Conservation (phyloP, 2,329 filamentous ascomycete genomes). For the Exserohilum rostratum region DNA sequence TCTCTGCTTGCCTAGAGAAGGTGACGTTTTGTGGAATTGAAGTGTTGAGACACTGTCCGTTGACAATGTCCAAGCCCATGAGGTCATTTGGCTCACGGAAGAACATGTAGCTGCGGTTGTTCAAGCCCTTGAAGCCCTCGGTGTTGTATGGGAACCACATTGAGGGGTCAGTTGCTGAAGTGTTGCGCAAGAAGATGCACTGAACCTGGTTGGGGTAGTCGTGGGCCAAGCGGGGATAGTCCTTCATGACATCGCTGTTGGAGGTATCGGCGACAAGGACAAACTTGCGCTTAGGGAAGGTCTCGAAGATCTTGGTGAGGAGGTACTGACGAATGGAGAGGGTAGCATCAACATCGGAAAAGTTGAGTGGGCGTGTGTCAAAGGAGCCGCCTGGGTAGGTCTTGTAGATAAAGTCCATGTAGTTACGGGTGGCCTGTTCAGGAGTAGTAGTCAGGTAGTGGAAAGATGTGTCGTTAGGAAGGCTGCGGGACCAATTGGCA, state of each 20-base stretch:
- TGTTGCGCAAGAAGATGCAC: constrained; percentile 80
- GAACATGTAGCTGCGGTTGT: constrained; percentile 77
- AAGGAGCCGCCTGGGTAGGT: constrained; percentile 79
- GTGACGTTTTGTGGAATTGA: constrained; percentile 73
- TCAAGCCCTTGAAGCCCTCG: constrained; percentile 69
- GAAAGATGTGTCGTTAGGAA: constrained; percentile 71
- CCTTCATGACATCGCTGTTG: constrained; percentile 77
- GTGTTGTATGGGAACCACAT: constrained; percentile 80
- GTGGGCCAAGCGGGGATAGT: constrained; percentile 64
- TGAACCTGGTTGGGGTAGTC: constrained; percentile 74
- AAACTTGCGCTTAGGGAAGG: constrained; percentile 76
- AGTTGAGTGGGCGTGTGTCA: constrained; percentile 76
- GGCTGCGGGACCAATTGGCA: constrained; percentile 71
- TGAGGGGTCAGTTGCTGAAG: constrained; percentile 68
- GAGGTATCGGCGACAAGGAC: constrained; percentile 77
- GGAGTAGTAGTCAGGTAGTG: constrained; percentile 83
- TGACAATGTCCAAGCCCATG: constrained; percentile 67
- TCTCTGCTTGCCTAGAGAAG: constrained; percentile 56
- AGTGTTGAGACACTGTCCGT: constrained; percentile 71
- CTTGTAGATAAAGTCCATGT: constrained; percentile 80
- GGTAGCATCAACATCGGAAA: constrained; percentile 75
- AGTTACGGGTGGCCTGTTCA: constrained; percentile 76
- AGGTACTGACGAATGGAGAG: constrained; percentile 73
- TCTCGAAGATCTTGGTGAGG: constrained; percentile 74
- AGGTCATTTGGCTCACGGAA: constrained; percentile 75